Conservation (phyloP, 768 basidiomycete genomes). For the Macrocybe gigantea region DNA sequence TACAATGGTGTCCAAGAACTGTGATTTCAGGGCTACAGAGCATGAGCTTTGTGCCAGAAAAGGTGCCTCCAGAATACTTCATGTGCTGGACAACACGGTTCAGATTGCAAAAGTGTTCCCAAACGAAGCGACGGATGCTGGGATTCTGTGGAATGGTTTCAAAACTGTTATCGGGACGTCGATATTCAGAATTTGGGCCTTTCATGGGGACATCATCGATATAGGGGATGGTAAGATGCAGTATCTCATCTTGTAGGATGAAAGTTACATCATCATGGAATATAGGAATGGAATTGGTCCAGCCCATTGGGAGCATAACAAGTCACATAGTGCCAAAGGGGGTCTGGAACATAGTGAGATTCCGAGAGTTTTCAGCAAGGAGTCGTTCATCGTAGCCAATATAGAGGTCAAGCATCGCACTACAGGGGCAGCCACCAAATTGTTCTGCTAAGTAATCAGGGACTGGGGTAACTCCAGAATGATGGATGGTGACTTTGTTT, state of each 20-base stretch:
- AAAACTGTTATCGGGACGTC: conserved; percentile 11
- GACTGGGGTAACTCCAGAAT: conserved; percentile 27
- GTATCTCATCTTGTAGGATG: conserved; percentile 23
- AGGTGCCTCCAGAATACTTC: conserved; percentile 22
- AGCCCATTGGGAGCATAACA: conserved; percentile 31
- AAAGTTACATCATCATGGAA: conserved; percentile 15
- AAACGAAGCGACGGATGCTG: conserved; percentile 26
- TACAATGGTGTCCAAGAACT: conserved; percentile 28
- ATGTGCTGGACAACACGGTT: conserved; percentile 22
- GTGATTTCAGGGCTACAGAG: conserved; percentile 15
- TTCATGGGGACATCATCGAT: conserved; percentile 26
- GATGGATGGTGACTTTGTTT: conserved; percentile 28
- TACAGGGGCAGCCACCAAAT: conserved; percentile 25
- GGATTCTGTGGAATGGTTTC: conserved; percentile 25
- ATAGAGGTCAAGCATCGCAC: conserved; percentile 26
- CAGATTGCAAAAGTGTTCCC: conserved; percentile 22
- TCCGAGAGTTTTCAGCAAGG: conserved; percentile 20
- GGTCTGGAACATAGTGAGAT: conserved; percentile 36
- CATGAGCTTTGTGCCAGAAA: conserved; percentile 23
- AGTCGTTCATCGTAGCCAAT: conserved; percentile 29
- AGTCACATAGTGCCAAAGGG: conserved; percentile 23
- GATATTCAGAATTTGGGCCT: conserved; percentile 22
- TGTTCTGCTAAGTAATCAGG: conserved; percentile 24
- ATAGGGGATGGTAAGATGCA: conserved; percentile 19
- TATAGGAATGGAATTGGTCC: conserved; percentile 22